Percentiles rank a stretch among this genome's conserved stretches.
Evolutionary conservation across 2,329 filamentous ascomycete genomes (phyloP).

Genomic region (Fusarium beomiforme): DNA sequence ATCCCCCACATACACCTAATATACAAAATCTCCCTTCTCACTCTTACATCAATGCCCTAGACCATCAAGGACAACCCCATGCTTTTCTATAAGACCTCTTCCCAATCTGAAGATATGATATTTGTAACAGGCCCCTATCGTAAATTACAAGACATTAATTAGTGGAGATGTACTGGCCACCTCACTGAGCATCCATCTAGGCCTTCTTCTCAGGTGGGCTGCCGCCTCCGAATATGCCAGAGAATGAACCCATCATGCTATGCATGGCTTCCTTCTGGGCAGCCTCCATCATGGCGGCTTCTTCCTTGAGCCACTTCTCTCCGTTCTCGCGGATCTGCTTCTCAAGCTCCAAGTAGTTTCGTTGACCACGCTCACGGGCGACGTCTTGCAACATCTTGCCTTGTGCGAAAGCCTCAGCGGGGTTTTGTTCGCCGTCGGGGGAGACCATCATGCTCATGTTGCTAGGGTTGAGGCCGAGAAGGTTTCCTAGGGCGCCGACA

Average conservation of each 20-base stretch:
- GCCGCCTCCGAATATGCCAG: conserved; percentile 42
- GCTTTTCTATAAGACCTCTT: conserved; percentile 32
- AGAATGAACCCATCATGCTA: conserved; percentile 85
- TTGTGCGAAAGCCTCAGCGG: conserved; percentile 82
- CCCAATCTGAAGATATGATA: conserved; percentile 28
- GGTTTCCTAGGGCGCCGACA: conserved; percentile 73
- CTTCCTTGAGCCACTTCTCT: conserved; percentile 95
- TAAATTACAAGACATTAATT: conserved; percentile 45
- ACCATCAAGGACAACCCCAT: conserved; percentile 16
- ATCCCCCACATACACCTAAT: conserved; percentile 28
- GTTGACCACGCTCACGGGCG: conserved; percentile 89
- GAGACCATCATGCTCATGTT: conserved; percentile 70
- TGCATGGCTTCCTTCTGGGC: conserved; percentile 90
- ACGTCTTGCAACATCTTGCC: conserved; percentile 98
- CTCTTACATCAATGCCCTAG: conserved; percentile 28
- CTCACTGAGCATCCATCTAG: conserved; percentile 19
- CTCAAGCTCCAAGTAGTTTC: conserved; percentile 89
- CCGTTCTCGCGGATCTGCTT: conserved; percentile 93
- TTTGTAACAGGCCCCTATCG: conserved; percentile 5
- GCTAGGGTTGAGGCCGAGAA: conserved; percentile 80
- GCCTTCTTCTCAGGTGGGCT: conserved; percentile 40
- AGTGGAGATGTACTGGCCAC: conserved; percentile 43
- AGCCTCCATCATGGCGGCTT: conserved; percentile 88
- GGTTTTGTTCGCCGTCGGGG: conserved; percentile 73
- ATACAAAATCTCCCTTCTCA: conserved; percentile 29